These are phyloP conservation scores for Alternaria brassicicola DNA, from an alignment of 2,329 filamentous ascomycete species.

Conservation along the genomic window DNA sequence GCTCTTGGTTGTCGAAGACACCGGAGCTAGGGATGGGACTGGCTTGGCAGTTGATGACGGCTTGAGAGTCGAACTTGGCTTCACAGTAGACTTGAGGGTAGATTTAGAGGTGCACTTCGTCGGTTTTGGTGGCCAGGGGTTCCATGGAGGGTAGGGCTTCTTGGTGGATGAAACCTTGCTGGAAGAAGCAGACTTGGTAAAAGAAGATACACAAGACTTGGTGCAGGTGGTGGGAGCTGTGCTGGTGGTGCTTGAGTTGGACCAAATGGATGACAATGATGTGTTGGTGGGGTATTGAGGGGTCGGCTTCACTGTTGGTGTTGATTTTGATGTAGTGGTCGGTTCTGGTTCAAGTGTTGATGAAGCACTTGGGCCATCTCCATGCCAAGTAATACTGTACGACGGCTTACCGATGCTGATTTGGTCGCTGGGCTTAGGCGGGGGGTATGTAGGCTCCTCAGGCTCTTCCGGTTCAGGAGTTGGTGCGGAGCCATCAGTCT, in stretches of 20 bases:
- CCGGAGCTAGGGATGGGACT: slow-evolving; percentile 8
- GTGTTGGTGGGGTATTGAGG: slow-evolving; percentile 1
- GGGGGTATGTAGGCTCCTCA: slow-evolving; percentile 8
- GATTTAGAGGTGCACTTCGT: slow-evolving; percentile 2
- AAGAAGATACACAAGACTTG: background rate
- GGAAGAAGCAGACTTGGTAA: background rate
- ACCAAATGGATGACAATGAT: background rate
- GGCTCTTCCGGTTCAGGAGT: slow-evolving; percentile 12
- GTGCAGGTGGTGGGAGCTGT: background rate
- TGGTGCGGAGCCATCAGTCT: slow-evolving; percentile 3
- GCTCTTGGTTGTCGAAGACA: slow-evolving; percentile 7
- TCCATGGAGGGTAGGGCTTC: slow-evolving; percentile 18
- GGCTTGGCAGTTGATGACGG: slow-evolving; percentile 5
- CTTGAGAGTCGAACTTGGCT: slow-evolving; percentile 2
- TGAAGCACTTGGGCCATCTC: slow-evolving; percentile 4
- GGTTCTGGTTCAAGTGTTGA: slow-evolving; percentile 3
- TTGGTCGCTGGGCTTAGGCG: slow-evolving; percentile 12
- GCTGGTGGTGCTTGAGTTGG: slow-evolving; percentile 1
- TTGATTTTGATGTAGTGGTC: slow-evolving; percentile 5
- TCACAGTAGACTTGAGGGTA: slow-evolving; percentile 4
- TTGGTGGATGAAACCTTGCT: slow-evolving; percentile 14
- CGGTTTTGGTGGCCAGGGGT: slow-evolving; percentile 16
- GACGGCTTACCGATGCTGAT: slow-evolving; percentile 9
- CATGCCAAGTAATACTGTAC: slow-evolving; percentile 12
- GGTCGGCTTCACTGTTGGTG: slow-evolving; percentile 10